phyloP scores from a whole-genome alignment of 2,329 filamentous ascomycete genomes.

The Arthrocladium fulminans region DNA sequence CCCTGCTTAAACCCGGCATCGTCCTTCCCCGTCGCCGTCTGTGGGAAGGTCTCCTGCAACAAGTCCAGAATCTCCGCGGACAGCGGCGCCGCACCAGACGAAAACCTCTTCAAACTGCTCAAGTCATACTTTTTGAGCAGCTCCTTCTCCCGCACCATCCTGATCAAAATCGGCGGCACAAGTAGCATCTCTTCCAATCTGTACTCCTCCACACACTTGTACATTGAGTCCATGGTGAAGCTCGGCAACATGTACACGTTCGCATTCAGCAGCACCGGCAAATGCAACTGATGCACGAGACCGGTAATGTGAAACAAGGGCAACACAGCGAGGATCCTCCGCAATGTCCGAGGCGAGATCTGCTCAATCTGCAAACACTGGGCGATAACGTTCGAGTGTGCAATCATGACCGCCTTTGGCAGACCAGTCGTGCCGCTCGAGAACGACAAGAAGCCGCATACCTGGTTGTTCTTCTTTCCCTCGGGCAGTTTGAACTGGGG shows the following conservation, averaged over 20 bases:
- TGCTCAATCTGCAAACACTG: constrained; percentile 53
- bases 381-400: constrained; percentile 46
- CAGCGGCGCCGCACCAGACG: constrained; percentile 53
- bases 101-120: constrained; percentile 46
- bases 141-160: constrained; percentile 46
- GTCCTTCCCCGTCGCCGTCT: constrained; percentile 14
- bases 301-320: constrained; percentile 58
- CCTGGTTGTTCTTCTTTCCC: constrained; percentile 50
- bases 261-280: constrained; percentile 56
- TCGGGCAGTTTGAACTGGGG: constrained; percentile 41
- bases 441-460: constrained; percentile 39
- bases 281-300: constrained; percentile 53
- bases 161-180: constrained; percentile 54
- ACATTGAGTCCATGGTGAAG: constrained; percentile 55
- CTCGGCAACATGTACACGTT: constrained; percentile 56
- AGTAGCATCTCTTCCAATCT: constrained; percentile 49
- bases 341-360: constrained; percentile 43
- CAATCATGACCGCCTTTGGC: constrained; percentile 31
- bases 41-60: constrained; percentile 48
- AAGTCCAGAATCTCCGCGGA: constrained; percentile 49
- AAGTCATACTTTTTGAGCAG: constrained; percentile 50
- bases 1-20: constrained; percentile 54
- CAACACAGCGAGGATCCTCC: constrained; percentile 48
- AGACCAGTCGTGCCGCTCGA: constrained; percentile 27
- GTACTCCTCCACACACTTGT: constrained; percentile 44